Conservation (phyloP, 2,329 filamentous ascomycete species). For the Bertia moriformis region DNA sequence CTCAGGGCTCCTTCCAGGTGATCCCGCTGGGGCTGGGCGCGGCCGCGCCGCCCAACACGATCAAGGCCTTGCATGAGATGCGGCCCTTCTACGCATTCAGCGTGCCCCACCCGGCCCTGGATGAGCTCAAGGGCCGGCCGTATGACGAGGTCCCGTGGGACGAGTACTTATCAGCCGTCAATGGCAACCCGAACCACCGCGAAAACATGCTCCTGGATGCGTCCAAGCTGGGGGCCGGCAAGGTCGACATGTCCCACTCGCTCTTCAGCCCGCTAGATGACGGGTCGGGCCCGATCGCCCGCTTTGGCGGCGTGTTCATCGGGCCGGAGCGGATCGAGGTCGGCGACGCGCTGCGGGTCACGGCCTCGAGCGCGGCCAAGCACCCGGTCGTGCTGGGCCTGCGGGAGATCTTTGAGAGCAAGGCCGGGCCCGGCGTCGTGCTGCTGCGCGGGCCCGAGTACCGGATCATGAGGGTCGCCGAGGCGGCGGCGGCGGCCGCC, state of each 20-base stretch:
- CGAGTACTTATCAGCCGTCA: constrained; percentile 12
- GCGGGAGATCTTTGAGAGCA: constrained; percentile 16
- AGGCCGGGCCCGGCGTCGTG: background rate
- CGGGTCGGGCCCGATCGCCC: constrained; percentile 14
- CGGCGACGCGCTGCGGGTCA: constrained; percentile 31
- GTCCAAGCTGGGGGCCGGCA: constrained; percentile 32
- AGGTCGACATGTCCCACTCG: constrained; percentile 31
- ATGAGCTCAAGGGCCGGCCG: constrained; percentile 20
- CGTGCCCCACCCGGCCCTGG: constrained; percentile 22
- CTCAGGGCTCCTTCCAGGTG: background rate
- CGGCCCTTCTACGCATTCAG: constrained; percentile 35
- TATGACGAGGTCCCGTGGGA: constrained; percentile 29
- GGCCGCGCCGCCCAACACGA: background rate
- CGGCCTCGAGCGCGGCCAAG: too few relatives aligned
- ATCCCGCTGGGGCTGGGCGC: background rate
- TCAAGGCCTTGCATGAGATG: constrained; percentile 16
- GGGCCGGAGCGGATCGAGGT: constrained; percentile 32
- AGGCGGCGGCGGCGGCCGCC: too few relatives aligned
- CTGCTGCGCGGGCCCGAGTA: constrained; percentile 10
- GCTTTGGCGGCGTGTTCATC: constrained; percentile 32
- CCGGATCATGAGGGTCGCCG: constrained; percentile 14
- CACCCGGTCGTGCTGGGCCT: constrained; percentile 18
- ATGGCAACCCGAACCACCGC: constrained; percentile 18
- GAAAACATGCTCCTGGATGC: constrained; percentile 30
- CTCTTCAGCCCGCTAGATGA: constrained; percentile 25